Percentiles rank a stretch among this genome's conserved stretches.
These are phyloP conservation scores for Phlyctochytrium arcticum DNA, from an alignment of 192 early-diverging fungal species.

Conservation along the genomic window DNA sequence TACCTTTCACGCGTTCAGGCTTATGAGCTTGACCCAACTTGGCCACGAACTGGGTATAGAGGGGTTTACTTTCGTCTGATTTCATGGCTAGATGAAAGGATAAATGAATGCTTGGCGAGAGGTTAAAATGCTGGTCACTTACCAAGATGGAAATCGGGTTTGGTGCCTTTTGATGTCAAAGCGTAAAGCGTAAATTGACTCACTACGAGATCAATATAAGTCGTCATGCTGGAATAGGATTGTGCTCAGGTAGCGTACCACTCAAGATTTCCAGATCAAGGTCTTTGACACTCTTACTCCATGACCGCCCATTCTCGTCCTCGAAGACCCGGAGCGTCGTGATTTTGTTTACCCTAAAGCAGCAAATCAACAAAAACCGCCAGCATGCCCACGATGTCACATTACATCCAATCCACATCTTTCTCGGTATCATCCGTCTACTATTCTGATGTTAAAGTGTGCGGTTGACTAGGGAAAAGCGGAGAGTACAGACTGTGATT, in stretches of 20 bases:
- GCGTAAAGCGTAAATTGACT: constrained; percentile 94
- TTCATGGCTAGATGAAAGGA: constrained; percentile 62
- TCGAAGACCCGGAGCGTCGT: constrained; percentile 73
- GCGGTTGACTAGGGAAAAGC: background rate
- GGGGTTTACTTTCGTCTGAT: constrained; percentile 53
- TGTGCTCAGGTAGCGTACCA: constrained; percentile 40
- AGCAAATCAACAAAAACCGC: background rate
- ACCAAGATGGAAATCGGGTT: constrained; percentile 86
- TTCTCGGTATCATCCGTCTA: constrained; percentile 32
- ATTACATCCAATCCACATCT: constrained; percentile 78
- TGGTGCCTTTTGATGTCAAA: constrained; percentile 69
- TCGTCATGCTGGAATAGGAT: background rate
- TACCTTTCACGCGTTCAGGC: constrained; percentile 69
- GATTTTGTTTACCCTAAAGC: constrained; percentile 66
- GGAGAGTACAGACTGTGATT: background rate
- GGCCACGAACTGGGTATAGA: constrained; percentile 74
- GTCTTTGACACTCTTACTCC: constrained; percentile 78
- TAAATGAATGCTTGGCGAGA: background rate
- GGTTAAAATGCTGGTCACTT: background rate
- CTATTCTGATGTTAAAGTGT: background rate
- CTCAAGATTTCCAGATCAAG: constrained; percentile 70
- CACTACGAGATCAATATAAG: constrained; percentile 35
- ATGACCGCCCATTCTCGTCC: constrained; percentile 61
- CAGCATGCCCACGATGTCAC: background rate
- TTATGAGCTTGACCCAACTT: constrained; percentile 62